A percentile compares a stretch with the other conserved stretches of the same genome.
Evolutionary conservation across 805 yeast species (phyloP).

Genomic region (Nakazawaea siamensis): DNA sequence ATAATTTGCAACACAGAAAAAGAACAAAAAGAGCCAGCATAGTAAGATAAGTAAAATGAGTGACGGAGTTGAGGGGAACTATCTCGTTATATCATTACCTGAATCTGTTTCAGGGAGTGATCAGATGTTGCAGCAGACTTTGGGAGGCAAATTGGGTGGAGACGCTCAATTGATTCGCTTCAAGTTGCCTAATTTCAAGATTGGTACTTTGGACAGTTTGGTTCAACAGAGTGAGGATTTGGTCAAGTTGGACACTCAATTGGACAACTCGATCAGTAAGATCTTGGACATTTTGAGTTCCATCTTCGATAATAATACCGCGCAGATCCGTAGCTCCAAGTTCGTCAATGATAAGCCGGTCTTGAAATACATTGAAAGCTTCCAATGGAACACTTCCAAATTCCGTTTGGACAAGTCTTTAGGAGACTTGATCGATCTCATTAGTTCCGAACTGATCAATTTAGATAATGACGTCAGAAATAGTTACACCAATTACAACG

Average conservation of each 20-base stretch:
- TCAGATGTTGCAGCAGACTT: slow-evolving; percentile 34
- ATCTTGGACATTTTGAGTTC: slow-evolving; percentile 63
- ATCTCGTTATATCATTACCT: slow-evolving; percentile 51
- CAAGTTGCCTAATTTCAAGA: slow-evolving; percentile 76
- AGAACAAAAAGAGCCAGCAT: not conserved
- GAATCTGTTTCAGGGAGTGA: slow-evolving; percentile 34
- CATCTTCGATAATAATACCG: slow-evolving; percentile 27
- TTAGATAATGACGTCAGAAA: slow-evolving; percentile 79
- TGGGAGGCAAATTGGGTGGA: slow-evolving; percentile 49
- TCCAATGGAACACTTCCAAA: slow-evolving; percentile 84
- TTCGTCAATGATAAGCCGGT: slow-evolving; percentile 38
- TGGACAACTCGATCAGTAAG: slow-evolving; percentile 61
- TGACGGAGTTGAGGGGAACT: slow-evolving; percentile 27
- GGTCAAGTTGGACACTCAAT: slow-evolving; percentile 71
- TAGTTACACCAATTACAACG: slow-evolving; percentile 67
- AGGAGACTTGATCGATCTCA: slow-evolving; percentile 59
- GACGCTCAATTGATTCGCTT: slow-evolving; percentile 46
- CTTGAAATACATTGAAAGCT: slow-evolving; percentile 59
- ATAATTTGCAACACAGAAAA: too few species aligned
- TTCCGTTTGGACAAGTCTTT: slow-evolving; percentile 81
- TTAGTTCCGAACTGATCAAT: slow-evolving; percentile 71
- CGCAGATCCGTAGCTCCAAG: slow-evolving; percentile 21
- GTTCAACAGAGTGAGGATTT: slow-evolving; percentile 90
- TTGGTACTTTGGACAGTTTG: slow-evolving; percentile 88
- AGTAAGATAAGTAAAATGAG: not conserved